Evolutionary conservation across 2,329 filamentous ascomycete species (phyloP).

Genomic region (Penicillium sp.): DNA sequence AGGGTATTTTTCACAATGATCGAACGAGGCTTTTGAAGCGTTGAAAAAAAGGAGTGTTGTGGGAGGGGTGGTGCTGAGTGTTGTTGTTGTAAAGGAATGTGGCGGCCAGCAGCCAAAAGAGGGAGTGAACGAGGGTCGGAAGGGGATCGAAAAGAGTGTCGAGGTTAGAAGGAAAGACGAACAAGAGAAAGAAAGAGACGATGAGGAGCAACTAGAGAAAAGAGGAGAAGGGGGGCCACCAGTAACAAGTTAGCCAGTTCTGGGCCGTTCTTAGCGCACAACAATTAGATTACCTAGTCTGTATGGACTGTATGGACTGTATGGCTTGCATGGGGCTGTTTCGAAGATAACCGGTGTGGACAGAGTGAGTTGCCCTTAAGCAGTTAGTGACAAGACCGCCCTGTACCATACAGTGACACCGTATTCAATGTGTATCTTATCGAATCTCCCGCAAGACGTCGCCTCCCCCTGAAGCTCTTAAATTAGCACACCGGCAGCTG

Average conservation of each 20-base stretch:
- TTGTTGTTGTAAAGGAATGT: slow-evolving; percentile 32
- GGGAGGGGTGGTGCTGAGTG: slow-evolving; percentile 24
- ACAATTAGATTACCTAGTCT: slow-evolving; percentile 13
- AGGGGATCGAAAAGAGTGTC: slow-evolving; percentile 16
- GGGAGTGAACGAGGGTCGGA: slow-evolving; percentile 28
- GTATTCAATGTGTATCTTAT: background rate
- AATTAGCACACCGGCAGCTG: slow-evolving; percentile 5
- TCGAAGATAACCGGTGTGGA: background rate
- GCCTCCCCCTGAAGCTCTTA: slow-evolving; percentile 24
- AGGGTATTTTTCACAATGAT: slow-evolving; percentile 8
- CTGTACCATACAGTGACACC: background rate
- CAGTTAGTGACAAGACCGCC: background rate
- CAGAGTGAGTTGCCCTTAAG: background rate
- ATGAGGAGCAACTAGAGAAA: slow-evolving; percentile 26
- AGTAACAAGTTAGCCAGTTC: slow-evolving; percentile 19
- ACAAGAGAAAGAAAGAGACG: slow-evolving; percentile 15
- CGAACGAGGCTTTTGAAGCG: slow-evolving; percentile 3
- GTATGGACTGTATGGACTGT: background rate
- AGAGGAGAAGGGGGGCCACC: slow-evolving; percentile 26
- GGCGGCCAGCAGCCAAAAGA: slow-evolving; percentile 34
- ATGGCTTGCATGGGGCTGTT: background rate
- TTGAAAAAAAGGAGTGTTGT: slow-evolving; percentile 12
- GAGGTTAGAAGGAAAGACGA: slow-evolving; percentile 24
- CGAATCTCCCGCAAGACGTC: slow-evolving; percentile 16
- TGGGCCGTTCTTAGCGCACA: slow-evolving; percentile 24